Evolutionary conservation across 306 rosid genomes (phyloP), one percentile per base, ranked within the genome.

Genomic region (Phaseolus lunatus): DNA sequence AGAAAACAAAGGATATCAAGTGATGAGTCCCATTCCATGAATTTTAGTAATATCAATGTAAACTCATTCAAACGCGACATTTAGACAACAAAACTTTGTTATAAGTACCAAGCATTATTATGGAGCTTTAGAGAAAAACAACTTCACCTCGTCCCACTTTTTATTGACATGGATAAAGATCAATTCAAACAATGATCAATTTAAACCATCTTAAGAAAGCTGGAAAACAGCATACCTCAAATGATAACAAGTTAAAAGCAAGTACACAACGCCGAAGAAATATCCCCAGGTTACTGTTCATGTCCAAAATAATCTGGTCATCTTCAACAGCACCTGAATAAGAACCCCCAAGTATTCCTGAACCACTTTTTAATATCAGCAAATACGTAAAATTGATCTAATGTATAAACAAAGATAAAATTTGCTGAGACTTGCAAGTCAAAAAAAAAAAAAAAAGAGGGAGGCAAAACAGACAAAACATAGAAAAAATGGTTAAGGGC

Each of bases 241-340:
- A 89, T 9, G 97, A 85, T 54, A 95, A 85, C 66, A 90, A 82
- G 86, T 95, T 95, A 82, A 95, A 95, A 6, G 98, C 95, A 85
- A 90, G 97, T 37, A 92, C 33, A 79, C 97, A 88, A 3, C 92
- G 96, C 54, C 96, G 92, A 33, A 95, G 91, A 88, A 90, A 95
- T 86, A 90, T 75, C 79, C 98, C 97, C 45, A 90, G 81, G 79
- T 81, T 87, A 85, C 97, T 90, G 77, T 81, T 87, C n/a, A 89
- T 80, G 82, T 95, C 98, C 97, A 95, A 85, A 81, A 88, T 84
- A 70, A 90, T 82, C 75, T 86, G 97, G 50, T 95, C 93, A 78
- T 88, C 97, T 59, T 90, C 98, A 70, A 95, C 24, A 23, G 81
- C 85, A 52, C 97, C 93, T 3, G 95, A 73, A 45, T 95, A 97